Evolutionary conservation across 139 green algal genomes (phyloP).

Genomic region (Mesotaenium endlicherianum): DNA sequence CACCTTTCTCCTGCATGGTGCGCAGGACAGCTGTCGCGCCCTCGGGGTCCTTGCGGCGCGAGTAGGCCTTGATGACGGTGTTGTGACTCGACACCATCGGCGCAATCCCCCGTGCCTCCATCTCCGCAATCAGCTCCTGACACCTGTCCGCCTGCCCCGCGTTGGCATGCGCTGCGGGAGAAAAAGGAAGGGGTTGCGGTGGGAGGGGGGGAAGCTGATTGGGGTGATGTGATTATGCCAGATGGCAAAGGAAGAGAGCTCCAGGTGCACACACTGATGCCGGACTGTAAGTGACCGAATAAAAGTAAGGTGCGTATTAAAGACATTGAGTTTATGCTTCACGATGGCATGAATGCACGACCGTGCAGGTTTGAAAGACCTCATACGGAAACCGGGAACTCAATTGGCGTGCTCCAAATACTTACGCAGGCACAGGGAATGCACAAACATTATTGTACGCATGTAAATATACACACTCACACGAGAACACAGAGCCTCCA

Average conservation of each 20-base stretch:
- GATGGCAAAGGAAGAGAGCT: not conserved
- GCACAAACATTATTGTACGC: too few species aligned
- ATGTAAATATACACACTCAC: too few species aligned
- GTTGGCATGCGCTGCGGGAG: not conserved
- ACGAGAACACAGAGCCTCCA: too few species aligned
- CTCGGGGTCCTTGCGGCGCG: not conserved
- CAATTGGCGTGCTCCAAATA: too few species aligned
- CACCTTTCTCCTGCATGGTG: conserved; percentile 3
- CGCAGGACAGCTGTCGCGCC: conserved; percentile 2
- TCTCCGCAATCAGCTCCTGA: not conserved
- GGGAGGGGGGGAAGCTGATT: not conserved
- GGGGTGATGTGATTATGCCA: not conserved
- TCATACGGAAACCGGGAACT: too few species aligned
- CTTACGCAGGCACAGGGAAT: too few species aligned
- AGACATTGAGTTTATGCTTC: not conserved
- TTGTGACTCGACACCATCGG: not conserved
- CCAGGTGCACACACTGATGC: not conserved
- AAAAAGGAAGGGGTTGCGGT: not conserved
- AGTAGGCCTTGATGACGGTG: conserved; percentile 12
- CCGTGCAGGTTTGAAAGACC: too few species aligned
- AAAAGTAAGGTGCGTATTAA: not conserved
- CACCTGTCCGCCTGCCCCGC: not conserved
- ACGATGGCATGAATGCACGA: not conserved
- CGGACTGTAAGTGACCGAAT: too few species aligned
- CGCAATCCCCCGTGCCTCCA: not conserved